Evolutionary conservation across 2,329 filamentous ascomycete genomes (phyloP).

Genomic region (Pseudocercospora macadamiae): DNA sequence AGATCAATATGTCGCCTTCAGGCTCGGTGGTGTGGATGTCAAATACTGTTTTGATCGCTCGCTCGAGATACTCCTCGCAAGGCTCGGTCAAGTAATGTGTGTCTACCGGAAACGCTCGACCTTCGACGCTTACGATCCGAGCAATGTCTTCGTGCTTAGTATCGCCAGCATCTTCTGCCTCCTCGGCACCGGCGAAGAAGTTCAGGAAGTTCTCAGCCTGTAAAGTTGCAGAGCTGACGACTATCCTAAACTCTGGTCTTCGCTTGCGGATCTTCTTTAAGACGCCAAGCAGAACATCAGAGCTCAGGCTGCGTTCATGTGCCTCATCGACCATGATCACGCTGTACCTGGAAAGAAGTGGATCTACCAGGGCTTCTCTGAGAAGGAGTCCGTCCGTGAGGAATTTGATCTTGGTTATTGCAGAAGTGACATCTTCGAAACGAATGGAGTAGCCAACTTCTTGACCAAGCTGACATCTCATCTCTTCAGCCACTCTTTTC

Average conservation of each 20-base stretch:
- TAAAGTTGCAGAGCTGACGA: slow-evolving; percentile 90
- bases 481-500: slow-evolving; percentile 84
- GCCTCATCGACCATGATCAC: slow-evolving; percentile 98
- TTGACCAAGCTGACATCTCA: slow-evolving; percentile 82
- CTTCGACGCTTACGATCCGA: slow-evolving; percentile 83
- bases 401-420: slow-evolving; percentile 87
- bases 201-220: slow-evolving; percentile 83
- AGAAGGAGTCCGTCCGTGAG: slow-evolving; percentile 91
- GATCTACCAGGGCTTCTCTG: slow-evolving; percentile 89
- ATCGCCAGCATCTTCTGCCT: slow-evolving; percentile 30
- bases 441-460: slow-evolving; percentile 86
- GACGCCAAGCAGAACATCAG: slow-evolving; percentile 85
- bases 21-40: slow-evolving; percentile 82
- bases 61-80: slow-evolving; percentile 83
- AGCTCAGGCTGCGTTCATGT: slow-evolving; percentile 90
- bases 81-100: slow-evolving; percentile 78
- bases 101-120: slow-evolving; percentile 86
- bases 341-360: slow-evolving; percentile 85
- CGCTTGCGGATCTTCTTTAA: slow-evolving; percentile 86
- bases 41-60: slow-evolving; percentile 78
- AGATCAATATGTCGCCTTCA: slow-evolving; percentile 86
- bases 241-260: slow-evolving; percentile 78
- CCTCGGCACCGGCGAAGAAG: slow-evolving; percentile 68
- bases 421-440: slow-evolving; percentile 88
- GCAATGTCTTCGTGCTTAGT: slow-evolving; percentile 38